Base-by-base conservation (phyloP, 805 yeast species). In the Lipomyces kockii region DNA sequence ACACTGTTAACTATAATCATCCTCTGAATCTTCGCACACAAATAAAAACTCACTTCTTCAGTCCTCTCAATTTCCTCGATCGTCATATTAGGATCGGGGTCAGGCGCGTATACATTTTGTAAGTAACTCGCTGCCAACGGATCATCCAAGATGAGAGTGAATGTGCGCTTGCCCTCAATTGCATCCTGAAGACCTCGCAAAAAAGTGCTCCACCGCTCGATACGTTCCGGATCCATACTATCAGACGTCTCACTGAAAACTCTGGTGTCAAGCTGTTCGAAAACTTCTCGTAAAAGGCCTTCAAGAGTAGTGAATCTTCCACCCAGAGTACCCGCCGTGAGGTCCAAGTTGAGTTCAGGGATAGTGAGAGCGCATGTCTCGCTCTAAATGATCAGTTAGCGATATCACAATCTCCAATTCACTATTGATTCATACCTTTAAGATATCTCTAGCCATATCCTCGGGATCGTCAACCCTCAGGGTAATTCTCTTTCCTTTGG, bases 61-160 rank as follows among this genome's bases (percentile, higher is more conserved):
- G 97, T 88, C 83, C 99, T 90, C 73, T 92, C 97, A 73, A 86
- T 91, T 66, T 95, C 97, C 80, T 90, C 97, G 68, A 90, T 86
- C 54, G 78, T 83, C 98, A 95, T 95, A 77, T 94, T 91, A 72
- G 99, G 99, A 80, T 95, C 99, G 54, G 86, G 86, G 80, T 95
- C 99, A 34, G 99, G 99, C 46, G 99, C 99, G 76, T 93, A 95
- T n/a, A 94, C 95, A 77, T 95, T 95, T 80, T 95, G 99, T 70
- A 95, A 90, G 76, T 95, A 95, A 0, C 97, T 92, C 3, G 97
- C 89, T 22, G 98, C 97, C 74, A 95, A 81, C 6, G 99, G 99
- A 79, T 95, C 99, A 71, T 88, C 92, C 96, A 95, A 90, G 54
- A 86, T 77, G 46, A 95, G 84, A 0, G 98, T 94, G 80, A 95